Evolutionary conservation across 805 yeast species (phyloP).

Genomic region (Sungouiella blattae): DNA sequence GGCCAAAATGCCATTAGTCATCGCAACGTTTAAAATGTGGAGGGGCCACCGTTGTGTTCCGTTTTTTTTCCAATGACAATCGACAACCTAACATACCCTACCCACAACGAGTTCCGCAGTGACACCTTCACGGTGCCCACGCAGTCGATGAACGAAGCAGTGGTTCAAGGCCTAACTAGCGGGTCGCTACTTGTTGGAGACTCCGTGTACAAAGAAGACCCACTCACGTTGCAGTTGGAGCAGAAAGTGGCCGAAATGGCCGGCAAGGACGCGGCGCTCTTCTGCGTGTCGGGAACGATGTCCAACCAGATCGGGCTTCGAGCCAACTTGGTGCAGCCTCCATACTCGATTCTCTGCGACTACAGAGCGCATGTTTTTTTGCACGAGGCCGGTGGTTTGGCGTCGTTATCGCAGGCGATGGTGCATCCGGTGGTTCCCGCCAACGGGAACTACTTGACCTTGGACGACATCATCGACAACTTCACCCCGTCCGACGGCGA

Average conservation of each 20-base stretch:
- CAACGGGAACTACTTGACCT: constrained; percentile 72
- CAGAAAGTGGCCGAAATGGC: constrained; percentile 59
- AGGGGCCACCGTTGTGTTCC: too few species aligned
- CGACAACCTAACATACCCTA: constrained; percentile 15
- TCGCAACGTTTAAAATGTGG: not conserved
- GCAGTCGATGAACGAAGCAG: constrained; percentile 57
- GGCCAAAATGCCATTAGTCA: constrained; percentile 1
- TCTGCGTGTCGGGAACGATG: constrained; percentile 85
- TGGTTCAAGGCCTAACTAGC: constrained; percentile 40
- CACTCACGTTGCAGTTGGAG: constrained; percentile 63
- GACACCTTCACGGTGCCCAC: constrained; percentile 94
- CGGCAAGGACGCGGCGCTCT: constrained; percentile 79
- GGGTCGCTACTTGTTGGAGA: constrained; percentile 55
- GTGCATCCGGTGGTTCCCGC: constrained; percentile 76
- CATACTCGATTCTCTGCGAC: constrained; percentile 83
- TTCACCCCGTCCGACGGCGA: constrained; percentile 73
- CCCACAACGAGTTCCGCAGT: constrained; percentile 45
- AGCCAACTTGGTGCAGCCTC: constrained; percentile 74
- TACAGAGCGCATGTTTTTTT: constrained; percentile 78
- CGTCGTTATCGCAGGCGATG: constrained; percentile 88
- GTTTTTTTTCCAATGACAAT: constrained; percentile 1
- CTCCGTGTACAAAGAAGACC: constrained; percentile 84
- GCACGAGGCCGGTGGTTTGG: constrained; percentile 89
- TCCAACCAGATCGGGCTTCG: constrained; percentile 86
- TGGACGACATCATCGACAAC: constrained; percentile 70